Base-by-base conservation (phyloP, 208 protist genomes). In the Leishmania lainsoni region DNA sequence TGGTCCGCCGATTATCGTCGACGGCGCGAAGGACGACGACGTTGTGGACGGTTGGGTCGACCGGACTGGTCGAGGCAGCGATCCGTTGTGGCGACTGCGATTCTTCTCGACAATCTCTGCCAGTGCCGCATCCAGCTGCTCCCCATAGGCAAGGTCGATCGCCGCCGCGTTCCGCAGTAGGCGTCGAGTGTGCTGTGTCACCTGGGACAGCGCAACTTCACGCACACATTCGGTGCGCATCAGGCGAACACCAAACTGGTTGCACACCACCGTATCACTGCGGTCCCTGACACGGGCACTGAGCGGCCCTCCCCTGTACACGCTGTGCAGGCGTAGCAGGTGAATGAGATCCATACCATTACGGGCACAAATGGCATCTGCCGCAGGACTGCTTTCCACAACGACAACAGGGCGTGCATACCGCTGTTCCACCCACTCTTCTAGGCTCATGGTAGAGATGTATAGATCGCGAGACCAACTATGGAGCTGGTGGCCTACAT, bases 271-370 rank as follows among this genome's bases (percentile, higher is more conserved):
- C 6, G 83, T 79, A 39, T 95, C 92, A 42, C 90, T 89, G 45
- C 87, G 87, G 63, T 97, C 90, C 6, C 89, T 87, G 32, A 87
- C 45, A 63, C 83, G 88, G 68, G 89, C 86, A 76, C 81, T 89
- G 0, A 93, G 82, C 0, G 79, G 65, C 72, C 90, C 85, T 73
- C 87, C 81, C 72, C 51, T 51, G 70, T 89, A 80, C 52, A 84
- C 83, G 71, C 86, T 81, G 80, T 93, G 95, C 16, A 92, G 94
- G 3, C 94, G 89, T 1, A 97, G 86, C 42, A 97, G 83, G 42
- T 97, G 91, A 42, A 95, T 81, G 22, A 91, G 54, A 68, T 93
- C 89, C 39, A 97, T 69, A 32, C 94, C 94, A 78, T 94, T 93
- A 42, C 87, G 86, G 5, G 75, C 80, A 66, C 85, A 89, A 52